Conservation (phyloP, 495 filamentous ascomycete species). For the Glarea lozoyensis region DNA sequence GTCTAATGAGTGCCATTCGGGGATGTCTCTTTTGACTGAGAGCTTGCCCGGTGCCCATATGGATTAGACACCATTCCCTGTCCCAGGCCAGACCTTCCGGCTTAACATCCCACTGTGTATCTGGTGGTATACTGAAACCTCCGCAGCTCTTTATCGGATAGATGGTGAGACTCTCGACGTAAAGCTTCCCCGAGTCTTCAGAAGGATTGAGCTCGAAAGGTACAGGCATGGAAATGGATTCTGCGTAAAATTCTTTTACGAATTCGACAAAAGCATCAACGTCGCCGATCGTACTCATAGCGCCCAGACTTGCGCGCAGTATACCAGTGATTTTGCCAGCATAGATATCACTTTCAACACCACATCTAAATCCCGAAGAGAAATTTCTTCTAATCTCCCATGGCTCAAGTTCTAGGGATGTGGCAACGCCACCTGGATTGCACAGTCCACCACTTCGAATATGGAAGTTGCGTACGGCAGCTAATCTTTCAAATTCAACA, state of each 20-base stretch:
- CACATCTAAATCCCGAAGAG: constrained; percentile 69
- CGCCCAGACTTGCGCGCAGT: constrained; percentile 75
- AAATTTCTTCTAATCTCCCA: constrained; percentile 78
- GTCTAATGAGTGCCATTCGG: constrained; percentile 70
- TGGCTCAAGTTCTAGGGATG: constrained; percentile 55
- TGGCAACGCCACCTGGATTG: constrained; percentile 80
- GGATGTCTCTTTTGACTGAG: constrained; percentile 79
- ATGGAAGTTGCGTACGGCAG: constrained; percentile 68
- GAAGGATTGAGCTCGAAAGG: constrained; percentile 8
- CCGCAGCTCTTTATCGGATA: constrained; percentile 89
- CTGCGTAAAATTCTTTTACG: constrained; percentile 68
- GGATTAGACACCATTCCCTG: constrained; percentile 86
- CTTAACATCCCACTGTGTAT: constrained; percentile 61
- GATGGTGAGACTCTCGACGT: constrained; percentile 53
- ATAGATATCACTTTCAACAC: constrained; percentile 71
- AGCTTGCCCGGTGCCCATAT: constrained; percentile 67
- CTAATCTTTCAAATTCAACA: constrained; percentile 76
- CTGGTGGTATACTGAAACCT: constrained; percentile 60
- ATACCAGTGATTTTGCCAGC: constrained; percentile 79
- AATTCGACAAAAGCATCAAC: constrained; percentile 62
- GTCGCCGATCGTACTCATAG: constrained; percentile 77
- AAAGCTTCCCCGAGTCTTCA: not conserved
- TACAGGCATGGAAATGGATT: constrained; percentile 16
- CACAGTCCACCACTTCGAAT: constrained; percentile 80
- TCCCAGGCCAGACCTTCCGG: constrained; percentile 83